Evolutionary conservation across 805 yeast genomes (phyloP), one percentile per base, ranked within the genome.

Genomic region (Wickerhamia fluorescens): DNA sequence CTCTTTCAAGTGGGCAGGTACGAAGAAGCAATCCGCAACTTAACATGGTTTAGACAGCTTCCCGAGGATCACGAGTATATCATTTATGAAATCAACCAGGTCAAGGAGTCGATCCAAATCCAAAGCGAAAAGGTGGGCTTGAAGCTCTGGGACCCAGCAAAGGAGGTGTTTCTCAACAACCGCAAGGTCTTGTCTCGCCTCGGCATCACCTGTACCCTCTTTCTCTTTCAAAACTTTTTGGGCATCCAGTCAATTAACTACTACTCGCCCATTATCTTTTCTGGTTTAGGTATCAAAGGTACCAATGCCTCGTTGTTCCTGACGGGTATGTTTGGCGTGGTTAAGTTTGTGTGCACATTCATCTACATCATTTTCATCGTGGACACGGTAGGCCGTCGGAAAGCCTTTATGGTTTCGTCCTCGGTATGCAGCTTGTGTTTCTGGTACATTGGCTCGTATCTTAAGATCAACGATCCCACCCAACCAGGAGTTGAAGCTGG

Each of bases 201-300:
- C 35, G 23, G 44, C n/a, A 43, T 58, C 29, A 55, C 64, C 4
- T 49, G 58, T 31, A 26, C 48, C 5, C 44, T 59, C 25, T 56
- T 57, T 34, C 42, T 58, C 16, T 56, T 56, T 43, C 63, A 56
- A 35, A 59, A 58, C 44, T 57, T 60, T 36, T 46, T 57, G 44
- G 66, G 66, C 9, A 56, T 58, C 38, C 63, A 58, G 42, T 49
- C 59, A 6, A 57, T 58, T 38, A 58, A 58, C 41, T 58, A 58
- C 38, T 58, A 58, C 42, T 53, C 63, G 10, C 64, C 64, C 10
- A 45, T 42, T 24, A 54, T 58, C 23, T 58, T 58, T 34, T 43
- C 45, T 20, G 49, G 53, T 14, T 44, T 58, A 34, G 66, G 66
- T 10, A 53, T 58, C 25, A 50, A 54, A 35, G 64, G 65, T 9